Evolutionary conservation across 495 filamentous ascomycete species (phyloP).

Genomic region (Neurospora sp.): DNA sequence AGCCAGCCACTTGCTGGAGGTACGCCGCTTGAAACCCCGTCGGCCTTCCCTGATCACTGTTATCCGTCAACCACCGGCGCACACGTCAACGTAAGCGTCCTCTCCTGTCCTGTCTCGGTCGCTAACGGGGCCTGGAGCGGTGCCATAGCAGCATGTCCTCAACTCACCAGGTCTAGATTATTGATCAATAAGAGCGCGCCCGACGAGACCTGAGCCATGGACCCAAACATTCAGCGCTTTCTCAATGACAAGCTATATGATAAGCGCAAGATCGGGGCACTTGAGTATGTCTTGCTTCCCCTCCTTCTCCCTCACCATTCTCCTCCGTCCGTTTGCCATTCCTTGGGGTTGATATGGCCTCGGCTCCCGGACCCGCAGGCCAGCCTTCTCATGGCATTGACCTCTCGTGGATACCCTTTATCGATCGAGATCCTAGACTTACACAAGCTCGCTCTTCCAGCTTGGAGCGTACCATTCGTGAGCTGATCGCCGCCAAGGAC

Average conservation of each 20-base stretch:
- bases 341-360: conserved; percentile 6
- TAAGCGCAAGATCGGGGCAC: conserved; percentile 87
- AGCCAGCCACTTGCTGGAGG: background rate
- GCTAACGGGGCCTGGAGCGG: background rate
- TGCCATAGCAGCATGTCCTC: background rate
- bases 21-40: background rate
- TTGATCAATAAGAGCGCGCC: background rate
- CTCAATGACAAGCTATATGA: conserved; percentile 99
- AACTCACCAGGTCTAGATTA: background rate
- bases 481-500: conserved; percentile 65
- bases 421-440: conserved; percentile 1
- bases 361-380: background rate
- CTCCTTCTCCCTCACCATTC: background rate
- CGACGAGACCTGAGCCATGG: conserved; percentile 48
- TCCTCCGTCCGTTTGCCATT: conserved; percentile 1
- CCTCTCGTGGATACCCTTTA: background rate
- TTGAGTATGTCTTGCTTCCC: conserved; percentile 62
- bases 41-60: background rate
- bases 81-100: background rate
- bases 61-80: background rate
- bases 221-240: conserved; percentile 75
- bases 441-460: conserved; percentile 33
- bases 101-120: background rate
- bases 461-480: conserved; percentile 84
- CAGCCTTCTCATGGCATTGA: background rate